A percentile compares a stretch with the other conserved stretches of the same genome.
phyloP scores from a whole-genome alignment of 805 yeast genomes.

The Komagataella pastoris region DNA sequence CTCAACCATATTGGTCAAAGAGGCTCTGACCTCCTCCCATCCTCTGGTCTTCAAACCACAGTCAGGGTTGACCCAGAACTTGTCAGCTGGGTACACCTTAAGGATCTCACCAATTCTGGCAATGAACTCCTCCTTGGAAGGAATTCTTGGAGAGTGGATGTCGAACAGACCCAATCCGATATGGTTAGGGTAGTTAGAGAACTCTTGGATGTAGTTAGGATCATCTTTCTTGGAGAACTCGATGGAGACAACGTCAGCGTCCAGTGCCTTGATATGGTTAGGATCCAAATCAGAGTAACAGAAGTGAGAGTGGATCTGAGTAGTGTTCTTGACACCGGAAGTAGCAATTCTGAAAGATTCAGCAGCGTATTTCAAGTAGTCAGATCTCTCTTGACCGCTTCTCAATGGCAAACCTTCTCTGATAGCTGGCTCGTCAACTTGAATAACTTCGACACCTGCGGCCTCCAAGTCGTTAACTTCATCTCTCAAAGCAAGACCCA shows the following conservation, averaged over 20 bases:
- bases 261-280: slow-evolving; percentile 97
- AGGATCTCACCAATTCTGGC: slow-evolving; percentile 87
- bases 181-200: slow-evolving; percentile 98
- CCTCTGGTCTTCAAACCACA: slow-evolving; percentile 99
- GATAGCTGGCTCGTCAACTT: slow-evolving; percentile 99
- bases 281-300: slow-evolving; percentile 99
- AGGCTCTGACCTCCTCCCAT: slow-evolving; percentile 94
- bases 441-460: slow-evolving; percentile 96
- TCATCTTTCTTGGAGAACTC: slow-evolving; percentile 99
- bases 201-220: slow-evolving; percentile 95
- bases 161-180: slow-evolving; percentile 98
- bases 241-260: slow-evolving; percentile 98
- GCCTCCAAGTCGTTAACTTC: slow-evolving; percentile 97
- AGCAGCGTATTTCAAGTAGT: slow-evolving; percentile 97
- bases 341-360: slow-evolving; percentile 99
- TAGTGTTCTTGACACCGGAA: slow-evolving; percentile 87
- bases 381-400: slow-evolving; percentile 93
- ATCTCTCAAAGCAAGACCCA: slow-evolving; percentile 95
- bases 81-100: slow-evolving; percentile 94
- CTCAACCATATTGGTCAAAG: slow-evolving; percentile 96
- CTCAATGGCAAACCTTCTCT: slow-evolving; percentile 99
- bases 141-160: slow-evolving; percentile 99
- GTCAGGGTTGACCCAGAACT: slow-evolving; percentile 99
- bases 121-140: slow-evolving; percentile 93
- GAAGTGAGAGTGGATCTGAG: slow-evolving; percentile 99